Percentiles rank a stretch among this genome's conserved stretches.
Evolutionary conservation across 192 early-diverging fungal genomes (phyloP).

Genomic region (Jimgerdemannia lactiflua): DNA sequence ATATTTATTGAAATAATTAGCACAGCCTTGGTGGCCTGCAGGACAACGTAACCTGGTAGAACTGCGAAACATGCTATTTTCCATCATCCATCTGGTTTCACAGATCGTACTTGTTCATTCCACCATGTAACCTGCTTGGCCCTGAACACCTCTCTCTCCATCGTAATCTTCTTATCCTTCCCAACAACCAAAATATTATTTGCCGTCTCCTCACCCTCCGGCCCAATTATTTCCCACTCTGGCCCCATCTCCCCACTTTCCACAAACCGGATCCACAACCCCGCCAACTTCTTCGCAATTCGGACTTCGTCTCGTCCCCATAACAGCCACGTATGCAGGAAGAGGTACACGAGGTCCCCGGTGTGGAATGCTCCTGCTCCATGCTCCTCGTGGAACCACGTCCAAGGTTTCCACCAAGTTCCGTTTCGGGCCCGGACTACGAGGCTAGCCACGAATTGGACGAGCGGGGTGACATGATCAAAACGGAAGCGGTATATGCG

Average conservation of each 20-base stretch:
- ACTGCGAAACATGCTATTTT: too few species aligned
- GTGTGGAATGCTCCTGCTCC: neutral
- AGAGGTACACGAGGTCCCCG: neutral
- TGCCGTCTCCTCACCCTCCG: neutral
- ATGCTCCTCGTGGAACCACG: neutral
- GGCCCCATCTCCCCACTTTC: neutral
- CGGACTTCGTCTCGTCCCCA: neutral
- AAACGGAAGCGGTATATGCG: neutral
- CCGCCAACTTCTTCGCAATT: neutral
- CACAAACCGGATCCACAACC: neutral
- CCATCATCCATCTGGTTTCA: neutral
- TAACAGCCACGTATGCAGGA: neutral
- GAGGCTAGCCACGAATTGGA: neutral
- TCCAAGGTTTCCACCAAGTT: neutral
- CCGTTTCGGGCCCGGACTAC: neutral
- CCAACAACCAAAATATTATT: neutral
- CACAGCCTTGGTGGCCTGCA: too few species aligned
- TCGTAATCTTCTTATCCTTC: neutral
- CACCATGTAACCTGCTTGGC: neutral
- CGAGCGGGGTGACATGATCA: neutral
- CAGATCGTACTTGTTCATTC: neutral
- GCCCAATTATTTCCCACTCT: neutral
- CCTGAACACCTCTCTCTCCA: neutral
- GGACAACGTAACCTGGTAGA: too few species aligned
- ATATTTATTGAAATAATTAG: too few species aligned